A percentile compares a stretch with the other conserved stretches of the same genome.
phyloP scores from a whole-genome alignment of 805 yeast species.

The Yarrowia sp. region DNA sequence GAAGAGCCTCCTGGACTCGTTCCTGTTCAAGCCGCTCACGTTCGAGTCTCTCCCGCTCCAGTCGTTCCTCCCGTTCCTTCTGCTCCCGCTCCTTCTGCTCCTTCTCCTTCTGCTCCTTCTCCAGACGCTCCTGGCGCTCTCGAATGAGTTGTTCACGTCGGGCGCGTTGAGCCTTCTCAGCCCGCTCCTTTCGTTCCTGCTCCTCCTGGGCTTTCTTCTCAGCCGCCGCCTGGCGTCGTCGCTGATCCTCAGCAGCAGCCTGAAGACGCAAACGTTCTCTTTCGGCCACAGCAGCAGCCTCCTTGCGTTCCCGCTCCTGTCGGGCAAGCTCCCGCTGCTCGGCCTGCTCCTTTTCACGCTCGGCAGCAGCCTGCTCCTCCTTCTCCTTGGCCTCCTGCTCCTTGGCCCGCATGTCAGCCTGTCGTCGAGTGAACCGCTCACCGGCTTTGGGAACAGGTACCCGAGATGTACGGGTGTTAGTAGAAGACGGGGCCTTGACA shows the following conservation, averaged over 20 bases:
- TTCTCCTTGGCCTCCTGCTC: background rate
- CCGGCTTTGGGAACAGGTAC: constrained; percentile 30
- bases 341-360: constrained; percentile 4
- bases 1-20: constrained; percentile 28
- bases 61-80: constrained; percentile 5
- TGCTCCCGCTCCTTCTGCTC: background rate
- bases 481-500: background rate
- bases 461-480: constrained; percentile 10
- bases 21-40: constrained; percentile 7
- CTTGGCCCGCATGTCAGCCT: constrained; percentile 1
- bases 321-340: constrained; percentile 1
- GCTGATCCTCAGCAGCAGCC: constrained; percentile 27
- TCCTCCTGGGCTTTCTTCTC: constrained; percentile 28
- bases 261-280: constrained; percentile 10
- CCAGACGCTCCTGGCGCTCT: constrained; percentile 23
- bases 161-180: constrained; percentile 29
- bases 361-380: background rate
- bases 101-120: constrained; percentile 4
- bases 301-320: constrained; percentile 14
- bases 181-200: constrained; percentile 25
- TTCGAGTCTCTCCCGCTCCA: constrained; percentile 5
- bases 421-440: constrained; percentile 25
- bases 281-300: constrained; percentile 11
- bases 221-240: constrained; percentile 5
- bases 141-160: constrained; percentile 13